These are phyloP conservation scores for Volvariella volvacea DNA, from an alignment of 1,284 basidiomycete species.

Conservation along the genomic window DNA sequence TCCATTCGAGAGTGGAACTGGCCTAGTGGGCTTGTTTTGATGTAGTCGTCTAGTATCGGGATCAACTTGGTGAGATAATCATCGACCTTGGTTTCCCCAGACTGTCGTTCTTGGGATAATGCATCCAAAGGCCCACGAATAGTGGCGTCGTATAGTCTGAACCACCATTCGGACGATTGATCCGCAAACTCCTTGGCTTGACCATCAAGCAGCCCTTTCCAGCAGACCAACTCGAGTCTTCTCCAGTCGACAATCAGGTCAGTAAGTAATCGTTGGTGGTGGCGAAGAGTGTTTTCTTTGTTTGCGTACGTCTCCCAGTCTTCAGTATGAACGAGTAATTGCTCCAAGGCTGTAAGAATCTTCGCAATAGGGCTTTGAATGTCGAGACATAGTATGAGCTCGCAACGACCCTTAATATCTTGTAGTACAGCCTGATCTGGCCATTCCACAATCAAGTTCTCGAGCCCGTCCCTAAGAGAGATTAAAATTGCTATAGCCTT, in stretches of 20 bases:
- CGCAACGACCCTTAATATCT: constrained; percentile 76
- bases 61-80: constrained; percentile 66
- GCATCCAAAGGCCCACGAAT: constrained; percentile 61
- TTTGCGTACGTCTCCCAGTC: constrained; percentile 98
- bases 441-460: constrained; percentile 71
- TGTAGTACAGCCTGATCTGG: constrained; percentile 97
- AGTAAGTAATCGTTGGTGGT: constrained; percentile 63
- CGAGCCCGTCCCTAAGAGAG: constrained; percentile 48
- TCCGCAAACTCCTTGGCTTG: constrained; percentile 58
- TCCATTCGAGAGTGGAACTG: constrained; percentile 71
- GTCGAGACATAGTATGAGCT: constrained; percentile 60
- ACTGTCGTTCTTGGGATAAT: constrained; percentile 26
- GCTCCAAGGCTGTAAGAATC: constrained; percentile 81
- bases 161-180: constrained; percentile 83
- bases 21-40: constrained; percentile 76
- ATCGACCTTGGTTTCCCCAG: constrained; percentile 26
- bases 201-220: constrained; percentile 78
- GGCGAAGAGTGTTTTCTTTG: constrained; percentile 73
- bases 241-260: constrained; percentile 87
- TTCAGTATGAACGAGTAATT: constrained; percentile 81
- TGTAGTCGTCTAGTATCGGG: constrained; percentile 78
- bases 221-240: constrained; percentile 82
- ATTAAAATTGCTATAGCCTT: constrained; percentile 52
- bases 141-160: constrained; percentile 81
- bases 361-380: constrained; percentile 77